Evolutionary conservation across 2,329 filamentous ascomycete genomes (phyloP), one percentile per base, ranked within the genome.

Genomic region (Alternaria metachromatica): DNA sequence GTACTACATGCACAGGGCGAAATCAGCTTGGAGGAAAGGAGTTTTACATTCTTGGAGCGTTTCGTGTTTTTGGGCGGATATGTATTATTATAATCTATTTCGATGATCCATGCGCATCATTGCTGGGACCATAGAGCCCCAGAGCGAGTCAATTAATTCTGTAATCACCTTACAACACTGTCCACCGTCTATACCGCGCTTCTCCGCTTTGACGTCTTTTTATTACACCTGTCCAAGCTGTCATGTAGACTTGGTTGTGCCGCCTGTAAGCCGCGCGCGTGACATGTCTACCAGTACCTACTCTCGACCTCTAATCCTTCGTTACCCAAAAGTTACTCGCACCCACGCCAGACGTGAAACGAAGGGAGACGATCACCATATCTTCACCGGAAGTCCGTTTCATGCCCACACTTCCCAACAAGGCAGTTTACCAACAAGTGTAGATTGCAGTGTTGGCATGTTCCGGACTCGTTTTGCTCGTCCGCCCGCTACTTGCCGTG

Each of bases 381-480:
- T 15, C 8, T 23, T 12, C 25, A 53, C 50, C 46, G 44, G 33
- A 50, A 23, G n/a, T 11, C 20, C 28, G 53, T 18, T 30, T 50
- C 46, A 7, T 62, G 48, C 26, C 46, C 9, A 18, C 56, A 57
- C 53, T 61, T 61, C 62, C 62, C 48, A 62, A 64, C 58, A 55
- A 18, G 54, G 62, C 49, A 64, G 49, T 62, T 30, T 33, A 41
- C 5, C 37, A 20, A 33, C 12, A 28, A 33, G 15, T 50, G 58
- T 66, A 18, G 61, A 66, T 66, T 50, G 30, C 54, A 41, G 57
- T 49, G 58, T 49, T 49, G 58, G 61, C 61, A 66, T 62, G 61
- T 64, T 66, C 64, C 61, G 64, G 43, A 59, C 49, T 33, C 43
- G 45, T 45, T 30, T 53, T 33, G 49, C 41, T 30, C 46, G 18